Evolutionary conservation across 2,329 filamentous ascomycete genomes (phyloP).

Genomic region (Pseudocercospora eumusae): DNA sequence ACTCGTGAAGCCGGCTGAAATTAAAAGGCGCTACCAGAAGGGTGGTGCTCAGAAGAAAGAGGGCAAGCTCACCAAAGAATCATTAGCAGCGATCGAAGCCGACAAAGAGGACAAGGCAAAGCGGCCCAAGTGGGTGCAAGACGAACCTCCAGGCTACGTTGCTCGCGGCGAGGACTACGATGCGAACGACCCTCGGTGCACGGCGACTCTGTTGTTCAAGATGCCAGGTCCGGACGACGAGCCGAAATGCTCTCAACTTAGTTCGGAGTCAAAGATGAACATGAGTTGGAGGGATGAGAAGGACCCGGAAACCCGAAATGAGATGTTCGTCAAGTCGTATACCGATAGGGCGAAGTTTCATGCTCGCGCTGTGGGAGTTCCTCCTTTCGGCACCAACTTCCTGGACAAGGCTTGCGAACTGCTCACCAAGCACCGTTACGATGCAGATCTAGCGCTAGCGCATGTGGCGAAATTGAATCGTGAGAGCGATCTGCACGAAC

Average conservation of each 20-base stretch:
- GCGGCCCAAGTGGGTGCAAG: constrained; percentile 89
- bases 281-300: constrained; percentile 14
- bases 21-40: constrained; percentile 74
- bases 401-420: constrained; percentile 78
- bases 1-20: constrained; percentile 83
- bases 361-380: constrained; percentile 68
- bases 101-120: constrained; percentile 78
- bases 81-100: constrained; percentile 74
- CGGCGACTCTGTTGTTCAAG: constrained; percentile 75
- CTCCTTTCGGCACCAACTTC: constrained; percentile 78
- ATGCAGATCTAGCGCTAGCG: constrained; percentile 69
- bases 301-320: constrained; percentile 37
- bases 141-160: constrained; percentile 84
- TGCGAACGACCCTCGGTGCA: constrained; percentile 71
- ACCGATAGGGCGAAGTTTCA: constrained; percentile 69
- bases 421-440: constrained; percentile 70
- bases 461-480: constrained; percentile 68
- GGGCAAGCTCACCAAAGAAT: constrained; percentile 75
- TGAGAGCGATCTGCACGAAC: constrained; percentile 76
- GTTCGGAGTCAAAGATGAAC: no score
- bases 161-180: constrained; percentile 77
- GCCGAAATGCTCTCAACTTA: no score
- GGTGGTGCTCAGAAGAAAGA: constrained; percentile 67
- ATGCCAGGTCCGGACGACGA: constrained; percentile 49
- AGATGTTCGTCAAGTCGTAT: constrained; percentile 71